A percentile compares a stretch with the other conserved stretches of the same genome.
phyloP scores from a whole-genome alignment of 805 yeast genomes.

The Candida mattraensis region DNA sequence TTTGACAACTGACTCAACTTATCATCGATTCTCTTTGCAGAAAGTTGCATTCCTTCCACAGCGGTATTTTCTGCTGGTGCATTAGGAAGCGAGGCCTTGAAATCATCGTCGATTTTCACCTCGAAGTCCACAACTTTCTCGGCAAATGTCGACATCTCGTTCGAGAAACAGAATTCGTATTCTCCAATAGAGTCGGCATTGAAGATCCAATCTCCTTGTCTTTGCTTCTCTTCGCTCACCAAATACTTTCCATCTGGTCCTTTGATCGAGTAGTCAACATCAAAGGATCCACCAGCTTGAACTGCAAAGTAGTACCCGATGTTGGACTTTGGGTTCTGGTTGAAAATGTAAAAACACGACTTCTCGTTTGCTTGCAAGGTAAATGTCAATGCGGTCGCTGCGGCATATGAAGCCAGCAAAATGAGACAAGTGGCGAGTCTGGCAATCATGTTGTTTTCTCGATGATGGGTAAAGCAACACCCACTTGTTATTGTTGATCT shows the following conservation, averaged over 20 bases:
- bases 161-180: constrained; percentile 82
- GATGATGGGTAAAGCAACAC: no score
- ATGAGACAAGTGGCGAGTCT: constrained; percentile 2
- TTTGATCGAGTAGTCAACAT: constrained; percentile 66
- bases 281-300: constrained; percentile 76
- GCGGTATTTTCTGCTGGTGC: constrained; percentile 55
- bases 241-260: constrained; percentile 58
- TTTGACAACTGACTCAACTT: constrained; percentile 58
- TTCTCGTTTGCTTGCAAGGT: constrained; percentile 72
- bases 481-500: no score
- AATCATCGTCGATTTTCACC: constrained; percentile 54
- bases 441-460: constrained; percentile 8
- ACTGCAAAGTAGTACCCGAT: constrained; percentile 83
- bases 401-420: constrained; percentile 18
- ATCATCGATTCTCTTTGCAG: constrained; percentile 57
- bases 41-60: constrained; percentile 52
- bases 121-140: constrained; percentile 87
- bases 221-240: constrained; percentile 56
- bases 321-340: constrained; percentile 55
- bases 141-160: constrained; percentile 77
- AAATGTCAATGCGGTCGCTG: constrained; percentile 66
- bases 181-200: constrained; percentile 69
- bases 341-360: constrained; percentile 70
- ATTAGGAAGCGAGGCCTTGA: constrained; percentile 63
- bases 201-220: constrained; percentile 80